These are phyloP conservation scores for Capronia coronata DNA, from an alignment of 2,329 filamentous ascomycete species.

Conservation along the genomic window DNA sequence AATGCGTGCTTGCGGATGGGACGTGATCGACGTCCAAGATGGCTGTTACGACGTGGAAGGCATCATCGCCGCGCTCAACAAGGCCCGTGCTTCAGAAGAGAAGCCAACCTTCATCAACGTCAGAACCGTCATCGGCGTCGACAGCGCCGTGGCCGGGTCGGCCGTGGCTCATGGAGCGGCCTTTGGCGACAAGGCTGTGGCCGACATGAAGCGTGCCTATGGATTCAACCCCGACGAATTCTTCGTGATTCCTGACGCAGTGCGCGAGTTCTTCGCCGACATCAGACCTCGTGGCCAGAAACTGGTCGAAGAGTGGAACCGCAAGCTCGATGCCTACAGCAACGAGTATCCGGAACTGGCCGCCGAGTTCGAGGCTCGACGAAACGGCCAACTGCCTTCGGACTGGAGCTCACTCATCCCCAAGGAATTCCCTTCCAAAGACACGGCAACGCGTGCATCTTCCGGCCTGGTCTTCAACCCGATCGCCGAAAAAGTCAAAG, in stretches of 20 bases:
- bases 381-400: constrained; percentile 43
- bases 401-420: constrained; percentile 50
- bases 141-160: constrained; percentile 44
- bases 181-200: constrained; percentile 50
- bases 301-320: constrained; percentile 46
- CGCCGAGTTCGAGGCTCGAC: constrained; percentile 45
- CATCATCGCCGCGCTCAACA: constrained; percentile 43
- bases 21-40: constrained; percentile 50
- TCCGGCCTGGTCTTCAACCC: constrained; percentile 49
- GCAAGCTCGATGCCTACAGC: constrained; percentile 41
- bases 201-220: constrained; percentile 48
- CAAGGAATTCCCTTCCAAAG: constrained; percentile 42
- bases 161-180: constrained; percentile 55
- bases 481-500: constrained; percentile 43
- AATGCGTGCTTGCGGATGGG: constrained; percentile 52
- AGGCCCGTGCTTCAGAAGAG: constrained; percentile 30
- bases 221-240: constrained; percentile 47
- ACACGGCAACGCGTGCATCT: constrained; percentile 46
- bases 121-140: constrained; percentile 48
- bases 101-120: constrained; percentile 51
- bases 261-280: constrained; percentile 49
- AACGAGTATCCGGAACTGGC: constrained; percentile 43
- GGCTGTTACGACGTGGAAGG: constrained; percentile 47
- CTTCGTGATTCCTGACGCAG: constrained; percentile 43
- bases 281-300: constrained; percentile 42